Evolutionary conservation across 1,139 yeast species (phyloP).

Genomic region (Yamadazyma mexicana): DNA sequence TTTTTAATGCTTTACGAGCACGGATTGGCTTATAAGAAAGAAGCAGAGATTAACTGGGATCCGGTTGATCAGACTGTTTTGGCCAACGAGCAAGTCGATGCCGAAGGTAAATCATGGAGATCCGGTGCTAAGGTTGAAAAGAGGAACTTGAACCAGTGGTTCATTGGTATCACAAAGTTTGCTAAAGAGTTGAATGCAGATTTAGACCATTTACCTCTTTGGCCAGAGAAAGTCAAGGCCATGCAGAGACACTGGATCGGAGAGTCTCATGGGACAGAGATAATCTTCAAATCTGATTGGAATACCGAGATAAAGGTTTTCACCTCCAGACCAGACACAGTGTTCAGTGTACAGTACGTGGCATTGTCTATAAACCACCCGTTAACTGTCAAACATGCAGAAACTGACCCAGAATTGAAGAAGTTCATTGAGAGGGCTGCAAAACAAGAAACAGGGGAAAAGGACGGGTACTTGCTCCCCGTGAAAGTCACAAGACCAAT

Average conservation of each 20-base stretch:
- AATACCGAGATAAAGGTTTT: conserved; percentile 48
- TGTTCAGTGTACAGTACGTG: conserved; percentile 77
- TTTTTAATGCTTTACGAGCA: conserved; percentile 69
- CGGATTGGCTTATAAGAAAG: conserved; percentile 81
- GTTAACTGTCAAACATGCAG: conserved; percentile 40
- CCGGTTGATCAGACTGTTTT: conserved; percentile 92
- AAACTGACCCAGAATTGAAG: conserved; percentile 38
- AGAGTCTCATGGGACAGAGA: conserved; percentile 75
- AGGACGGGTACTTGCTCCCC: conserved; percentile 55
- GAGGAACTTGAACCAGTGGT: conserved; percentile 83
- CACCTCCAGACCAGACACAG: conserved; percentile 89
- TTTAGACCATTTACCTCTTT: conserved; percentile 54
- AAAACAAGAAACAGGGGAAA: conserved; percentile 40
- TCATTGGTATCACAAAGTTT: conserved; percentile 80
- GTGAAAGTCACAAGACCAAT: conserved; percentile 65
- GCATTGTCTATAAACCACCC: conserved; percentile 79
- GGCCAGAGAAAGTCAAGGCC: conserved; percentile 87
- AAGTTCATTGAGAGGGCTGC: conserved; percentile 38
- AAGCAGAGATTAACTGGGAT: conserved; percentile 96
- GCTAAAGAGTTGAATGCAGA: conserved; percentile 69
- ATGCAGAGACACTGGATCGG: conserved; percentile 98
- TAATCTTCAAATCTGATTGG: conserved; percentile 41
- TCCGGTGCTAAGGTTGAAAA: conserved; percentile 95
- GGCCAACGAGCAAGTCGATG: conserved; percentile 95
- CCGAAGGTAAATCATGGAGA: conserved; percentile 91